A percentile compares a stretch with the other conserved stretches of the same genome.
These are phyloP conservation scores for Fusarium gaditjirri DNA, from an alignment of 2,329 filamentous ascomycete species.

Conservation along the genomic window DNA sequence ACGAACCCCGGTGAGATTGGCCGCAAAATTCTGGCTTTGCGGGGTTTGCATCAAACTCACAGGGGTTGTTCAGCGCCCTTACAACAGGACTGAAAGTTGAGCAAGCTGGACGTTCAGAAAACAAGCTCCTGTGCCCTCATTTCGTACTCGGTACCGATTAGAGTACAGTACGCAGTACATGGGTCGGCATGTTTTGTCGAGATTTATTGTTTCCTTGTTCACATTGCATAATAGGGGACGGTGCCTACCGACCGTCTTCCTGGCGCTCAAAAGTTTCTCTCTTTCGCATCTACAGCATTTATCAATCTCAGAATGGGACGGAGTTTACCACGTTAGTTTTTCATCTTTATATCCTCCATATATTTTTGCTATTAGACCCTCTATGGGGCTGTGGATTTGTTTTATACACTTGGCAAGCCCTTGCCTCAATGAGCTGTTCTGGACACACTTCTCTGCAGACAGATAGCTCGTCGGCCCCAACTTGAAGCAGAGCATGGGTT, in stretches of 20 bases:
- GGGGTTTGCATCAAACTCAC: constrained; percentile 36
- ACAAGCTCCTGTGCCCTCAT: constrained; percentile 11
- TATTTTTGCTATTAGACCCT: constrained; percentile 2
- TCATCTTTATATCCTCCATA: not conserved
- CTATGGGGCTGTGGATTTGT: constrained; percentile 1
- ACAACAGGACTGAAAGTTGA: not conserved
- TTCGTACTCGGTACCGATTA: constrained; percentile 28
- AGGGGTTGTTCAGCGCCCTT: constrained; percentile 35
- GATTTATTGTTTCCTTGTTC: constrained; percentile 16
- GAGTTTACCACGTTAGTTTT: constrained; percentile 28
- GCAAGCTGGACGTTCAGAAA: constrained; percentile 9
- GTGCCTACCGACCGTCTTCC: constrained; percentile 12
- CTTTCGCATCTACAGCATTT: constrained; percentile 35
- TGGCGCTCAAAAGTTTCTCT: constrained; percentile 43
- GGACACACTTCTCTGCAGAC: not conserved
- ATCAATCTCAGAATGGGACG: constrained; percentile 22
- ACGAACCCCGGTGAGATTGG: constrained; percentile 32
- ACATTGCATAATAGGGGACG: constrained; percentile 25
- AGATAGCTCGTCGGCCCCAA: constrained; percentile 9
- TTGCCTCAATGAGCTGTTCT: constrained; percentile 1
- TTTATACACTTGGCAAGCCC: not conserved
- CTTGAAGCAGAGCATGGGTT: constrained; percentile 14
- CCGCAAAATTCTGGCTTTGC: constrained; percentile 38
- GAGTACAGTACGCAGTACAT: constrained; percentile 35
- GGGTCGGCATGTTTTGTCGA: constrained; percentile 9